phyloP scores from a whole-genome alignment of 2,329 filamentous ascomycete genomes.

The Fusarium acutatum region DNA sequence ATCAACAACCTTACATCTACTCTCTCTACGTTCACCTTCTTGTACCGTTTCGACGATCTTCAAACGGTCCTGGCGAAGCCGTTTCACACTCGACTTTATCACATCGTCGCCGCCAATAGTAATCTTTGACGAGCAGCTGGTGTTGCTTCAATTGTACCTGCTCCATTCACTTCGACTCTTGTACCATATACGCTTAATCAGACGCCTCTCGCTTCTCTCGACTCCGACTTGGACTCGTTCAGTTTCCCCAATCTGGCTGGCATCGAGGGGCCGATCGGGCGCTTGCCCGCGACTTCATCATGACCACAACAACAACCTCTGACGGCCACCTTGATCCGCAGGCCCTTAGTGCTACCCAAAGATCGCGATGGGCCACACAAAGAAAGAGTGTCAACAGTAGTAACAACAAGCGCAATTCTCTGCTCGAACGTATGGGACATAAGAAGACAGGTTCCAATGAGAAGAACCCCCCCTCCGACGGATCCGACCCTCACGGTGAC shows the following conservation, averaged over 20 bases:
- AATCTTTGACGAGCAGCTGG: slow-evolving; percentile 32
- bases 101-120: slow-evolving; percentile 7
- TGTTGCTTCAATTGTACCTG: slow-evolving; percentile 39
- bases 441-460: slow-evolving; percentile 69
- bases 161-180: slow-evolving; percentile 21
- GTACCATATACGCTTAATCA: neutral
- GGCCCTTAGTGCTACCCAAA: slow-evolving; percentile 62
- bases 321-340: slow-evolving; percentile 41
- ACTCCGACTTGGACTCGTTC: slow-evolving; percentile 26
- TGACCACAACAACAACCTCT: slow-evolving; percentile 46
- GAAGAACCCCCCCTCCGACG: slow-evolving; percentile 66
- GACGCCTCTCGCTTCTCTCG: slow-evolving; percentile 16
- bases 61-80: slow-evolving; percentile 34
- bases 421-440: slow-evolving; percentile 79
- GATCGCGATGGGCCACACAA: slow-evolving; percentile 96
- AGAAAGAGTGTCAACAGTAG: slow-evolving; percentile 80
- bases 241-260: slow-evolving; percentile 48
- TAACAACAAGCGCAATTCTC: slow-evolving; percentile 80
- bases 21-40: slow-evolving; percentile 32
- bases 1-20: slow-evolving; percentile 30
- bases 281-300: slow-evolving; percentile 49
- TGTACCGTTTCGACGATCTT: slow-evolving; percentile 32
- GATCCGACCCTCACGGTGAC: slow-evolving; percentile 38
- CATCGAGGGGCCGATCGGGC: slow-evolving; percentile 50
- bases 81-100: slow-evolving; percentile 11